Evolutionary conservation across 306 rosid species (phyloP), one percentile per base, ranked within the genome.

Genomic region (Citrullus colocynthis): DNA sequence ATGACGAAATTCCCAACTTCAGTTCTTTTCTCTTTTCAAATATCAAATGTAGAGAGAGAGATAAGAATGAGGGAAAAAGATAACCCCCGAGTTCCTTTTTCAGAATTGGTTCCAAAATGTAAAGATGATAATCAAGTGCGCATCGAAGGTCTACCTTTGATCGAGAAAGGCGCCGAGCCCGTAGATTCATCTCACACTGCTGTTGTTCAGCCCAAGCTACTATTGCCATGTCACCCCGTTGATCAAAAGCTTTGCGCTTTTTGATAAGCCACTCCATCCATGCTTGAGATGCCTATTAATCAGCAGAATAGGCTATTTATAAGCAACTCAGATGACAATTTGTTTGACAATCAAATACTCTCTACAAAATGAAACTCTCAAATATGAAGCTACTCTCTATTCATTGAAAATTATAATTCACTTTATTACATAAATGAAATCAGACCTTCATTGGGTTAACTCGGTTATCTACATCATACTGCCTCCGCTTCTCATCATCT

Each of bases 181-280:
- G 97, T 70, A 90, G 73, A 86, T 85, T 85, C 86, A 94, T 64
- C 88, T 89, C 92, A 12, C 87, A 90, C 81, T 94, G 98, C 82
- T 94, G 98, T 85, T 92, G 98, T 86, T 94, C 98, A 18, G 97
- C 95, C 98, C 98, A 94, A 82, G 98, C 98, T 55, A 87, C 93
- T 85, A 92, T 84, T 52, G 97, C 98, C 98, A 95, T 92, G 70
- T 92, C 96, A 64, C 98, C 97, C 75, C 97, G 96, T 80, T 95
- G 98, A 85, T 88, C 84, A 80, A 95, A 95, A 83, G 97, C 97
- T 91, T 83, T 92, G 78, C 97, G 85, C 85, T 90, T 92, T 85
- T 95, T 90, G 28, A 90, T 88, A 76, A 92, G 91, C 97, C 98
- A 95, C 70, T 92, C 98, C 98, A 88, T 89, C 98, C 98, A 95